Percentiles rank a stretch among this genome's conserved stretches.
phyloP scores from a whole-genome alignment of 2,329 filamentous ascomycete species.

The Magnaporthiopsis poae region DNA sequence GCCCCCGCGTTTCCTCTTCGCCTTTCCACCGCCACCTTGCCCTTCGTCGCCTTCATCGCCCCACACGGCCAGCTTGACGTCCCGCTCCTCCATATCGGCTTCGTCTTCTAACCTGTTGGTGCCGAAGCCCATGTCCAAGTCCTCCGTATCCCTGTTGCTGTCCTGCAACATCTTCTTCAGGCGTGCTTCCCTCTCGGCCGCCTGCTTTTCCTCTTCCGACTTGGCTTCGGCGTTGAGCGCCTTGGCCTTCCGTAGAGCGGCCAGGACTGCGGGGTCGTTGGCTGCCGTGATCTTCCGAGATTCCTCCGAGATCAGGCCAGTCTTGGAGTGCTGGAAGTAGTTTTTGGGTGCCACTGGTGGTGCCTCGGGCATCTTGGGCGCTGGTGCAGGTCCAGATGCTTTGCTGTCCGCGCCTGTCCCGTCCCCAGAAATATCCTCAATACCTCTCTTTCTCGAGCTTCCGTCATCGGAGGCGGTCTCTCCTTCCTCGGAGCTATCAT shows the following conservation, averaged over 20 bases:
- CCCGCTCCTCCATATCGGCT: constrained; percentile 64
- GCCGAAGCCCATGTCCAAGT: constrained; percentile 92
- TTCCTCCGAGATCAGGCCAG: constrained; percentile 43
- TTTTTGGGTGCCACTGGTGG: constrained; percentile 30
- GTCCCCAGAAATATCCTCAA: constrained; percentile 7
- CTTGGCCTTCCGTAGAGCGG: constrained; percentile 77
- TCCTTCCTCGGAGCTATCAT: constrained; percentile 28
- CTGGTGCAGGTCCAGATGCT: constrained; percentile 6
- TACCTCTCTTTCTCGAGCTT: constrained; percentile 11
- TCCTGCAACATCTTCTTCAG: constrained; percentile 64
- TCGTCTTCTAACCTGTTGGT: constrained; percentile 79
- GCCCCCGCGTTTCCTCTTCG: constrained; percentile 58
- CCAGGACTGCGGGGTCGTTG: constrained; percentile 68
- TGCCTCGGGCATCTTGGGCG: background rate
- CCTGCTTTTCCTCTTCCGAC: constrained; percentile 30
- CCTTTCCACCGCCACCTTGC: constrained; percentile 35
- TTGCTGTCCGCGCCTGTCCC: constrained; percentile 21
- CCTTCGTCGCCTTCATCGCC: constrained; percentile 42
- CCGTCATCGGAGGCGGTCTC: constrained; percentile 8
- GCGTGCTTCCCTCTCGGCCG: constrained; percentile 51
- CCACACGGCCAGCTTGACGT: constrained; percentile 60
- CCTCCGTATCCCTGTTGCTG: constrained; percentile 71
- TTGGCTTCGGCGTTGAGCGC: constrained; percentile 42
- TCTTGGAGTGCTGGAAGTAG: constrained; percentile 54
- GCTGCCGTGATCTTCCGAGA: constrained; percentile 44